Base-by-base conservation (phyloP, 2,329 filamentous ascomycete genomes). In the Aspergillus calidoustus region DNA sequence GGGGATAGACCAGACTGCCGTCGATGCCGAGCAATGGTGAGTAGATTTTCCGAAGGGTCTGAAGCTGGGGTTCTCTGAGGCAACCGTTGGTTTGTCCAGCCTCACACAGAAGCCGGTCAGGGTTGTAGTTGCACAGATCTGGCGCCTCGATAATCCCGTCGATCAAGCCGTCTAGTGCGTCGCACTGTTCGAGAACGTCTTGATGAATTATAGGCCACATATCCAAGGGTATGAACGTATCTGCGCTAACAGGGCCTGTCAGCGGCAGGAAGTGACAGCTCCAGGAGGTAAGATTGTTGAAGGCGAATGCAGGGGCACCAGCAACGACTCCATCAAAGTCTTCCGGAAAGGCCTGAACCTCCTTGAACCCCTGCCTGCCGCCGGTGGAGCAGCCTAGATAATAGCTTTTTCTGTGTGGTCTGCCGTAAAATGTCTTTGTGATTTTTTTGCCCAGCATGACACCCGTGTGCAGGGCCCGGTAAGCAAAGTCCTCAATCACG, bases 291-390 rank as follows among this genome's bases (percentile, higher is more conserved):
- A 82, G 68, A 53, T 79, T 75, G 60, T 80, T 77, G 64, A 77
- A 80, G 64, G 77, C 74, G 25, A 77, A 61, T 31, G 77, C 78
- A 22, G 72, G 78, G 47, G 80, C 74, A 9, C 77, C 79, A 7
- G 77, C 74, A 22, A 82, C 71, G 61, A 82, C 77, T n/a, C 80
- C 80, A 57, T 82, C 79, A 59, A 64, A 64, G 22, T 57, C 59
- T 9, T 34, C 22, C 0, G 62, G 62, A 38, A 64, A 64, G 13
- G 4, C 25, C 17, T 48, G 44, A 4, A 55, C 62, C 13, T 55
- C 54, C 19, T 53, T 17, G 7, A 64, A 59, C 4, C 59, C 62
- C 19, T 64, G 62, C 2, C 38, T 55, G 1, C 55, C 59, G 6
- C 59, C 55, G 1, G 59, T 22, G 11, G 62, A 64, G 52, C 59